Conservation (phyloP, 208 protist genomes). For the Trypanosoma congolense region DNA sequence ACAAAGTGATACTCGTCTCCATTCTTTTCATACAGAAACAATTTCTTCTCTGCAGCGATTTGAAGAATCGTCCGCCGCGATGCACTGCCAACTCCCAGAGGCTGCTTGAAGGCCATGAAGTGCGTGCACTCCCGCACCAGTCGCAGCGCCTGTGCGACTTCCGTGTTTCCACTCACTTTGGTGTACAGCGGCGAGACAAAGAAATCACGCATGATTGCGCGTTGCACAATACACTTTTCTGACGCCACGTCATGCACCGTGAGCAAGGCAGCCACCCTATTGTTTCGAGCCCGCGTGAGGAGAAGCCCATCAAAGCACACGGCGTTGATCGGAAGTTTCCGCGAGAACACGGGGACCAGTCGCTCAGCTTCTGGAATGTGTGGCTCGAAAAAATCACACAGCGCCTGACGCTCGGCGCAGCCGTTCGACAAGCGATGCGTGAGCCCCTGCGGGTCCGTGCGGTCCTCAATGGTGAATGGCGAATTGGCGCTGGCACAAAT, state of each 20-base stretch:
- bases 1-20: slow-evolving; percentile 59
- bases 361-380: slow-evolving; percentile 39
- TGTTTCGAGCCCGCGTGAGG: slow-evolving; percentile 15
- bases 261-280: slow-evolving; percentile 36
- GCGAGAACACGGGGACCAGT: slow-evolving; percentile 35
- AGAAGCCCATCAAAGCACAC: slow-evolving; percentile 62
- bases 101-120: slow-evolving; percentile 54
- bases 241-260: slow-evolving; percentile 46
- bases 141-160: slow-evolving; percentile 25
- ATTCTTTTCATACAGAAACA: slow-evolving; percentile 65
- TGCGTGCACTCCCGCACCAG: slow-evolving; percentile 29
- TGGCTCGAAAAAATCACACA: slow-evolving; percentile 62
- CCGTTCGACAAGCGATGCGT: slow-evolving; percentile 43
- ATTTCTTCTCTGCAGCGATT: slow-evolving; percentile 28
- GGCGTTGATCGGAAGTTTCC: slow-evolving; percentile 44
- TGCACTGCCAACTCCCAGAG: slow-evolving; percentile 11
- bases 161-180: slow-evolving; percentile 23
- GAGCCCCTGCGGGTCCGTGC: slow-evolving; percentile 44
- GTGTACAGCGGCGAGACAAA: slow-evolving; percentile 47
- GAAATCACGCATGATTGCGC: slow-evolving; percentile 56
- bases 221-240: slow-evolving; percentile 35
- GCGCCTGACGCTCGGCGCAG: slow-evolving; percentile 34
- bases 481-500: slow-evolving; percentile 50
- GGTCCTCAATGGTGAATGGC: slow-evolving; percentile 59
- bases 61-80: slow-evolving; percentile 21